Evolutionary conservation across 2,329 filamentous ascomycete species (phyloP).

Genomic region (Penicillium olsonii): DNA sequence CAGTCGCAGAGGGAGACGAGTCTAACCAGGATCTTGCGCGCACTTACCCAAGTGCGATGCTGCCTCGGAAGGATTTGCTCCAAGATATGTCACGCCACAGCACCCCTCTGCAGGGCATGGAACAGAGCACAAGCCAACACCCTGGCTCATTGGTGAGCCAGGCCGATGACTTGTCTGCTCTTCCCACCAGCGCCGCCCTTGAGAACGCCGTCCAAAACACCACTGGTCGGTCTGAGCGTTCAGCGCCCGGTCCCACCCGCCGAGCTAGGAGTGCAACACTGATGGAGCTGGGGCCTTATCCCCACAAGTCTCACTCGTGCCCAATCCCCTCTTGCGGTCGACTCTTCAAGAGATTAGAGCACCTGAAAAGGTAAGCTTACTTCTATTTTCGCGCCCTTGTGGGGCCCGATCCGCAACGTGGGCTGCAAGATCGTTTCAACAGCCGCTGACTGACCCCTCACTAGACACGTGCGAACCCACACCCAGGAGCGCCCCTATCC

Average conservation of each 20-base stretch:
- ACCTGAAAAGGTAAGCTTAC: constrained; percentile 87
- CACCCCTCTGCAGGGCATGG: constrained; percentile 82
- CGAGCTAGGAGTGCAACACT: constrained; percentile 91
- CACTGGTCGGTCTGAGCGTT: constrained; percentile 57
- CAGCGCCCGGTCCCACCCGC: constrained; percentile 71
- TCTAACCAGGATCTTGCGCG: constrained; percentile 73
- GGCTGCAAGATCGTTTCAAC: constrained; percentile 47
- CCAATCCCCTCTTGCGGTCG: constrained; percentile 98
- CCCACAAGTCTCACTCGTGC: constrained; percentile 97
- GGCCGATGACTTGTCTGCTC: constrained; percentile 67
- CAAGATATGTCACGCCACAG: constrained; percentile 81
- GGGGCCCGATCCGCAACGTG: constrained; percentile 24
- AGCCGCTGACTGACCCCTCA: constrained; percentile 54
- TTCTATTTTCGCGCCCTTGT: constrained; percentile 28
- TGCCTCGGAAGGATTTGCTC: constrained; percentile 76
- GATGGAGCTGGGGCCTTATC: constrained; percentile 95
- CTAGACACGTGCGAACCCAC: constrained; percentile 96
- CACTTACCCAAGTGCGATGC: constrained; percentile 67
- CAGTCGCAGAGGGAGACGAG: constrained; percentile 78
- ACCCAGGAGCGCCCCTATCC: constrained; percentile 98
- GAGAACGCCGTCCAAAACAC: constrained; percentile 58
- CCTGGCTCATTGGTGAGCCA: constrained; percentile 63
- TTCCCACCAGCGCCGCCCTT: constrained; percentile 64
- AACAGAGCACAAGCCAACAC: constrained; percentile 77
- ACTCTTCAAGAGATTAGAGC: constrained; percentile 97